phyloP scores from a whole-genome alignment of 768 basidiomycete genomes.

The Gymnopilus dilepis region DNA sequence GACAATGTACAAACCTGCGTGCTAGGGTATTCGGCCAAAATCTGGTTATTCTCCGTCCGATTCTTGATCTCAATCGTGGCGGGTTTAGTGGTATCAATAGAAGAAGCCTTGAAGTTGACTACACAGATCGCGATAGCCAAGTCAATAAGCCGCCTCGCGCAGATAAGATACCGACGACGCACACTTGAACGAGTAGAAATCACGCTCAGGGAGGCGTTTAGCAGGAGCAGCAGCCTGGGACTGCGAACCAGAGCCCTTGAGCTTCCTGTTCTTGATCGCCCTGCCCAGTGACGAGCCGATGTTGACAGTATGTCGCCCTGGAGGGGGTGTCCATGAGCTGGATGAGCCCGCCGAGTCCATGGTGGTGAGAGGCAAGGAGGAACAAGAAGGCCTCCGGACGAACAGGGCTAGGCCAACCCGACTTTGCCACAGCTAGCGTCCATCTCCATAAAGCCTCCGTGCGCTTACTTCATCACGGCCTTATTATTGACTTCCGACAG shows the following conservation, averaged over 20 bases:
- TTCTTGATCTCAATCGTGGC: constrained; percentile 69
- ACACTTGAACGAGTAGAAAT: constrained; percentile 85
- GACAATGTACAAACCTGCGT: constrained; percentile 52
- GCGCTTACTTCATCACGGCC: constrained; percentile 1
- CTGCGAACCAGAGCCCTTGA: constrained; percentile 45
- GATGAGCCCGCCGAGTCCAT: constrained; percentile 43
- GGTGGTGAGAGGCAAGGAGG: constrained; percentile 25
- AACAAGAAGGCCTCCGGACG: background rate
- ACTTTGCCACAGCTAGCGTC: constrained; percentile 14
- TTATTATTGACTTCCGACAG: background rate
- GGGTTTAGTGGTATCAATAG: constrained; percentile 67
- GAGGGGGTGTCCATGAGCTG: constrained; percentile 55
- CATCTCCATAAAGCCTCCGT: constrained; percentile 9
- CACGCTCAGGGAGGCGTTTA: constrained; percentile 57
- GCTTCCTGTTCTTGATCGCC: constrained; percentile 73
- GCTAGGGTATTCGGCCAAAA: constrained; percentile 70
- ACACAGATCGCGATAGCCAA: background rate
- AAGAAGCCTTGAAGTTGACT: constrained; percentile 82
- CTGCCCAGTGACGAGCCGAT: constrained; percentile 32
- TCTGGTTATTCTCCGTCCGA: constrained; percentile 53
- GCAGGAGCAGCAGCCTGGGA: constrained; percentile 42
- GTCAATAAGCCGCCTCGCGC: background rate
- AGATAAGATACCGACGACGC: constrained; percentile 30
- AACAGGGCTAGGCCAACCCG: background rate
- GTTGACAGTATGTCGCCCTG: constrained; percentile 21